A percentile compares a stretch with the other conserved stretches of the same genome.
These are phyloP conservation scores for Microthyrium microscopicum DNA, from an alignment of 2,329 filamentous ascomycete genomes.

Conservation along the genomic window DNA sequence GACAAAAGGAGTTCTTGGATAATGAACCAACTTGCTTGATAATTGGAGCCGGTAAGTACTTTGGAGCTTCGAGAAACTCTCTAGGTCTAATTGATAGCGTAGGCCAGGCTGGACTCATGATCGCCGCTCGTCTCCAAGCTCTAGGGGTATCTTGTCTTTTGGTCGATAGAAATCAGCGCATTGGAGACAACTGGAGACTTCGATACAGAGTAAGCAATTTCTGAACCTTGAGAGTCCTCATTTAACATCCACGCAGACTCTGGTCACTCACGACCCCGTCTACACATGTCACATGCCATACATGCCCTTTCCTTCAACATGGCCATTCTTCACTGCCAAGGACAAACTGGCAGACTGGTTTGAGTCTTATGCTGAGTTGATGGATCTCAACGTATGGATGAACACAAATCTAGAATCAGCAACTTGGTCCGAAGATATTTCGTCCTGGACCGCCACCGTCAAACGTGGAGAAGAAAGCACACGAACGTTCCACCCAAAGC, in stretches of 20 bases:
- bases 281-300: constrained; percentile 39
- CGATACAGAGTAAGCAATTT: too few species aligned
- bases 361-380: constrained; percentile 43
- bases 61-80: too few species aligned
- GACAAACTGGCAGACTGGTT: constrained; percentile 56
- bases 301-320: constrained; percentile 44
- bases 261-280: constrained; percentile 53
- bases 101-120: constrained; percentile 44
- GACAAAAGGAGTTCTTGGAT: too few species aligned
- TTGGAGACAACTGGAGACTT: constrained; percentile 49
- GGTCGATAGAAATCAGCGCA: constrained; percentile 38
- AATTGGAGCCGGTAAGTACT: constrained; percentile 33
- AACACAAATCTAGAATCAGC: constrained; percentile 31
- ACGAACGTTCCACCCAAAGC: constrained; percentile 42
- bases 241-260: too few species aligned
- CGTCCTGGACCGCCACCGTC: constrained; percentile 39
- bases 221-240: too few species aligned
- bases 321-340: constrained; percentile 56
- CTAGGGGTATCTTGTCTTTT: constrained; percentile 38
- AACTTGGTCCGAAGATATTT: constrained; percentile 32
- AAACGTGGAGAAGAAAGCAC: constrained; percentile 24
- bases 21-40: not conserved
- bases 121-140: constrained; percentile 42
- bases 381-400: constrained; percentile 56
- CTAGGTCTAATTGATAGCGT: too few species aligned